Evolutionary conservation across 129 eudicot genomes (phyloP).

Genomic region (Daucus carota): DNA sequence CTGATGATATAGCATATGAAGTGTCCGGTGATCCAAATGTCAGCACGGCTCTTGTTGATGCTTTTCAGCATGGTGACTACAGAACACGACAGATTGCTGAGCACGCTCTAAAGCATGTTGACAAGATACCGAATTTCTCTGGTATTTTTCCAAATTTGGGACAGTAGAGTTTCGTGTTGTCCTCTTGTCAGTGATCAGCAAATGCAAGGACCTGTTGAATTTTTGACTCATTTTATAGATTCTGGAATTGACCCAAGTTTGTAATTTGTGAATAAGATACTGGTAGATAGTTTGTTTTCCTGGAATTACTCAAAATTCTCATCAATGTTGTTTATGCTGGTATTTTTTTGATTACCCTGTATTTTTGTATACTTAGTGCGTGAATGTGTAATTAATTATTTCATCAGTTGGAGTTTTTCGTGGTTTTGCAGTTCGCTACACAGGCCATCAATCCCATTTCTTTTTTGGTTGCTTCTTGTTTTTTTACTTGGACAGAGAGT

Average conservation of each 20-base stretch:
- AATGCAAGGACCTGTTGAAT: neutral
- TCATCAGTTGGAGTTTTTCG: too few relatives aligned
- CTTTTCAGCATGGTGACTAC: conserved; percentile 74
- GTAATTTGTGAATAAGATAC: neutral
- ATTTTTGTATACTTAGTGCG: neutral
- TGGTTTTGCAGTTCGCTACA: too few relatives aligned
- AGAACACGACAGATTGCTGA: conserved; percentile 83
- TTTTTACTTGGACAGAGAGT: too few relatives aligned
- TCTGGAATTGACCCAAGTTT: neutral
- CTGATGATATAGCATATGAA: conserved; percentile 54
- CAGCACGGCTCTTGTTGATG: conserved; percentile 71
- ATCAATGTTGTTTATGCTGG: conserved; percentile 4
- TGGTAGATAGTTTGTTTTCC: conserved; percentile 17
- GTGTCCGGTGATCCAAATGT: conserved; percentile 68
- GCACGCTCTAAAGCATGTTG: conserved; percentile 71
- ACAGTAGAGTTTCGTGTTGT: conserved; percentile 2
- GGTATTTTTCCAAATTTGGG: conserved; percentile 49
- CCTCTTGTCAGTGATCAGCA: neutral
- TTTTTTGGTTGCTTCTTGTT: too few relatives aligned
- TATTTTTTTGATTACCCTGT: neutral
- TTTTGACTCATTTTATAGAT: neutral
- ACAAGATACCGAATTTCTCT: conserved; percentile 80
- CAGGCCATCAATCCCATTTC: too few relatives aligned
- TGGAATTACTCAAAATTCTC: conserved; percentile 6
- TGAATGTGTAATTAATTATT: conserved; percentile 5